phyloP scores from a whole-genome alignment of 345 rosid species.

The Brassica incana region DNA sequence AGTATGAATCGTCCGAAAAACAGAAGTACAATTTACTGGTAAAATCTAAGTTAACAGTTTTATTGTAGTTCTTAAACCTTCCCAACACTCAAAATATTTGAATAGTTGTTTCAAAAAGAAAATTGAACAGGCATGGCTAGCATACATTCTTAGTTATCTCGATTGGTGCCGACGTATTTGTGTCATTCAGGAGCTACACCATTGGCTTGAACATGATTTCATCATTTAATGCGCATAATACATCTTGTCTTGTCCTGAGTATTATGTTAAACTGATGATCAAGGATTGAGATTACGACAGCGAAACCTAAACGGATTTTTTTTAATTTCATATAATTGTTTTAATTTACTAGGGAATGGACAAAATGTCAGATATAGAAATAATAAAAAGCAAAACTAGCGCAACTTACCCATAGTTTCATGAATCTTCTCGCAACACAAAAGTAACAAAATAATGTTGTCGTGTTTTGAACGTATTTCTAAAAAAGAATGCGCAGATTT shows the following conservation, averaged over 20 bases:
- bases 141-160: neutral
- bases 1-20: neutral
- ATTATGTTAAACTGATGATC: neutral
- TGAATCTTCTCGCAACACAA: constrained; percentile 34
- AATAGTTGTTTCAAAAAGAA: neutral
- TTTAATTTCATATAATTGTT: neutral
- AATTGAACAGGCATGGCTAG: neutral
- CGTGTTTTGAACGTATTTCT: constrained; percentile 16
- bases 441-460: constrained; percentile 28
- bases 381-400: constrained; percentile 30
- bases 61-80: neutral
- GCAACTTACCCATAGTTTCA: constrained; percentile 37
- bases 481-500: neutral
- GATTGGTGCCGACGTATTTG: constrained; percentile 11
- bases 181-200: constrained; percentile 1
- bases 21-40: neutral
- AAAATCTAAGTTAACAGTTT: neutral
- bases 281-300: neutral
- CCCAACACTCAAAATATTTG: neutral
- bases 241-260: neutral
- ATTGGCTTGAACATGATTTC: constrained; percentile 6
- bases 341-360: constrained; percentile 21
- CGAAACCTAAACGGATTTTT: neutral
- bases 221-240: neutral
- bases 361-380: constrained; percentile 35